Base-by-base conservation (phyloP, 2,329 filamentous ascomycete species). In the Colletotrichum sp. region DNA sequence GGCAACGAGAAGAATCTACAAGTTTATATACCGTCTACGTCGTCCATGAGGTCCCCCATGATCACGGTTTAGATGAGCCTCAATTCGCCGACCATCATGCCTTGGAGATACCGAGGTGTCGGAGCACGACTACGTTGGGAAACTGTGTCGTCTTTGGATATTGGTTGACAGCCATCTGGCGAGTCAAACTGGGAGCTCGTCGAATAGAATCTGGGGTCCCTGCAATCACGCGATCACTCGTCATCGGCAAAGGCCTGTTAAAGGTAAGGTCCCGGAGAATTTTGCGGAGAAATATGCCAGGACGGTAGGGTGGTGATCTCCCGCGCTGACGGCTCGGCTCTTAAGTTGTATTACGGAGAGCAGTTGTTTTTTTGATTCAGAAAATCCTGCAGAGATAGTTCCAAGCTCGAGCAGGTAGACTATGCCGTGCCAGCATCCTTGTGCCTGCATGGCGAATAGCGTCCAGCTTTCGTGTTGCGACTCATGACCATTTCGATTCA, bases 221-320 rank as follows among this genome's bases (percentile, higher is more conserved):
- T 26, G 26, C 32, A 32, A 77, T 76, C 36, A 55, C 74, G 76
- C 71, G 32, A 78, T 69, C 26, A 71, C 67, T 78, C 73, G 71
- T 69, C 74, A 78, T 78, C 74, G 70, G 76, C 60, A 24, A 21
- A 63, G 24, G 26, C 10, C 67, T 65, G 28, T n/a, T 77, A 67
- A 62, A 8, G 71, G 74, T 4, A 71, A 71, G 67, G 70, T 13
- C 52, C 62, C 74, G 76, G 76, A 78, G 67, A 77, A 71, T 74
- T 60, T 78, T 24, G 36, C 76, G 76, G 74, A 78, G 65, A 74
- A 74, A 69, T 32, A 24, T 39, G 49, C 52, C 21, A n/a, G 36
- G 57, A 12, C 59, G 55, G 21, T 4, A 21, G 26, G 9, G 30
- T 5, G 70, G 32, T 63, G 73, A 76, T 76, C 64, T 76, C 70